These are phyloP conservation scores for Botryotinia globosa DNA, from an alignment of 2,329 filamentous ascomycete genomes.

Conservation along the genomic window DNA sequence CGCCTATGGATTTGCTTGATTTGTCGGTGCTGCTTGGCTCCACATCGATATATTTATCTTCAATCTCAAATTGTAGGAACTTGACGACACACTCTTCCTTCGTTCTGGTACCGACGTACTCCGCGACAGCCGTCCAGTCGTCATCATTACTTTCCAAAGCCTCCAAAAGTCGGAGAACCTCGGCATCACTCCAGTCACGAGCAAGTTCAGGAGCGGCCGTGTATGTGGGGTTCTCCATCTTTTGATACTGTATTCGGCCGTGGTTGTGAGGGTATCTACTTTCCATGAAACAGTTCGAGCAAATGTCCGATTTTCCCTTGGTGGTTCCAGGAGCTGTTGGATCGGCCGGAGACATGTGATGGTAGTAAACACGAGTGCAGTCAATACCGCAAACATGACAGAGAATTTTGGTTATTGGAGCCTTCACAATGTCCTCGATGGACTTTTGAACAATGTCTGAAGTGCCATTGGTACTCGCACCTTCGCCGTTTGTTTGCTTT, in stretches of 20 bases:
- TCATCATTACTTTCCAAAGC: slow-evolving; percentile 91
- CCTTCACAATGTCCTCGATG: slow-evolving; percentile 61
- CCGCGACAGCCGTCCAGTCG: slow-evolving; percentile 90
- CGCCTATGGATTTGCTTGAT: slow-evolving; percentile 48
- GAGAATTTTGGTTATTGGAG: slow-evolving; percentile 66
- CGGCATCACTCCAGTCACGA: slow-evolving; percentile 87
- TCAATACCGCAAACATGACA: slow-evolving; percentile 93
- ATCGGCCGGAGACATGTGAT: slow-evolving; percentile 56
- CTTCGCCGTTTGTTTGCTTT: slow-evolving; percentile 73
- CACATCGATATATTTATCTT: slow-evolving; percentile 92
- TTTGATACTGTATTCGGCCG: slow-evolving; percentile 76
- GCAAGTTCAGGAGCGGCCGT: slow-evolving; percentile 66
- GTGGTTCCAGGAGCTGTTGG: slow-evolving; percentile 39
- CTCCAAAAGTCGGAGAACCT: slow-evolving; percentile 85
- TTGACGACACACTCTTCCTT: slow-evolving; percentile 95
- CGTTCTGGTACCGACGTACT: slow-evolving; percentile 86
- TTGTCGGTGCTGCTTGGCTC: slow-evolving; percentile 53
- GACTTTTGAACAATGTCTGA: slow-evolving; percentile 42
- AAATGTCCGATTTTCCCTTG: slow-evolving; percentile 78
- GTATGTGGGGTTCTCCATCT: slow-evolving; percentile 85
- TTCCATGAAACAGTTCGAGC: slow-evolving; percentile 86
- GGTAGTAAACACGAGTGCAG: slow-evolving; percentile 71
- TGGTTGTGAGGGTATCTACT: slow-evolving; percentile 78
- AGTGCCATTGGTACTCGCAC: slow-evolving; percentile 62
- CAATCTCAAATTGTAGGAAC: slow-evolving; percentile 93